These are phyloP conservation scores for Mytilinidion resinicola DNA, from an alignment of 495 filamentous ascomycete species.

Conservation along the genomic window DNA sequence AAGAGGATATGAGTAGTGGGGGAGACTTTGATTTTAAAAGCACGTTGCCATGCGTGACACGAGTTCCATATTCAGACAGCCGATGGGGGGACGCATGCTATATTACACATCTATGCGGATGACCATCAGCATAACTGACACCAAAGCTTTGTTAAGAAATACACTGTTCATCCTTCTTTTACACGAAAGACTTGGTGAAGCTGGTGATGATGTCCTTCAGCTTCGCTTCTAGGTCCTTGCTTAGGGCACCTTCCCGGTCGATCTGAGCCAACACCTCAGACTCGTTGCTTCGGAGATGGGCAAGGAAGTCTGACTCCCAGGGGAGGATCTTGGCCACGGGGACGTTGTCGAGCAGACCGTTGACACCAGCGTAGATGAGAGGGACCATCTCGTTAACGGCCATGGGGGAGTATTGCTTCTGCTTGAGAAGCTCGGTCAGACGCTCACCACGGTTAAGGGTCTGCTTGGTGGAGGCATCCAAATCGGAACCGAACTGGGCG, in stretches of 20 bases:
- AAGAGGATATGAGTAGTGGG: conserved; percentile 7
- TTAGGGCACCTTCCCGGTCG: conserved; percentile 90
- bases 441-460: conserved; percentile 98
- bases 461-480: conserved; percentile 98
- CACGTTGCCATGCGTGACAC: conserved; percentile 8
- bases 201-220: conserved; percentile 68
- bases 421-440: conserved; percentile 98
- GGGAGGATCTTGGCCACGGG: conserved; percentile 79
- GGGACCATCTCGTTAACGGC: conserved; percentile 99
- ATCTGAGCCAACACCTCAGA: conserved; percentile 76
- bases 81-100: conserved; percentile 29
- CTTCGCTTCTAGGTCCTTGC: conserved; percentile 87
- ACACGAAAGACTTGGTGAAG: conserved; percentile 90
- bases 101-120: conserved; percentile 30
- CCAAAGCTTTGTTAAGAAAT: conserved; percentile 24
- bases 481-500: conserved; percentile 99
- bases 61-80: conserved; percentile 31
- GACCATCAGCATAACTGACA: conserved; percentile 27
- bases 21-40: conserved; percentile 10
- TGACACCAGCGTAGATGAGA: conserved; percentile 98
- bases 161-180: conserved; percentile 22
- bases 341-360: conserved; percentile 82
- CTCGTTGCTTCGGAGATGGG: conserved; percentile 86
- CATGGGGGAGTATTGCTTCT: conserved; percentile 99
- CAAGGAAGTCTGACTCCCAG: conserved; percentile 91